phyloP scores from a whole-genome alignment of 495 filamentous ascomycete species.

The Penicillium cosmopolitanum region DNA sequence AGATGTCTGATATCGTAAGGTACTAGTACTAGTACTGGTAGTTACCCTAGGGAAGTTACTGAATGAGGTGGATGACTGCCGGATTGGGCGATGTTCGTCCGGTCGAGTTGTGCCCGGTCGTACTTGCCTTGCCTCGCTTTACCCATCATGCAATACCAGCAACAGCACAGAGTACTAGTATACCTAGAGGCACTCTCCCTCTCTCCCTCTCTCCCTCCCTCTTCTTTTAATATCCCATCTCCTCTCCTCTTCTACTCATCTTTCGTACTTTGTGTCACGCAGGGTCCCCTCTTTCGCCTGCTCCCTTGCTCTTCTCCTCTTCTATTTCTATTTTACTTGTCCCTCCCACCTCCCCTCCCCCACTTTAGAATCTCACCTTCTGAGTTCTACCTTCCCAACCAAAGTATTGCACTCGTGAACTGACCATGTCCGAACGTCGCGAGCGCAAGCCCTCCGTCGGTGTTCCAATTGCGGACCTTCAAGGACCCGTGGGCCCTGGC shows the following conservation, averaged over 20 bases:
- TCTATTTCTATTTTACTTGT: conserved; percentile 23
- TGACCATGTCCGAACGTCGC: conserved; percentile 38
- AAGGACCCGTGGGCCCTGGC: conserved; percentile 77
- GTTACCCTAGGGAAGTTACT: background rate
- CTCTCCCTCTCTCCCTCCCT: conserved; percentile 5
- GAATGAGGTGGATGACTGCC: conserved; percentile 1
- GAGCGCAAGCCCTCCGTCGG: conserved; percentile 78
- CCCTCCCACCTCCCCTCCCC: conserved; percentile 2
- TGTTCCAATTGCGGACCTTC: conserved; percentile 79
- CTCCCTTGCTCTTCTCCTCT: conserved; percentile 12
- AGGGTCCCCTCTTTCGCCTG: conserved; percentile 7
- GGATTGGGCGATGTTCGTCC: conserved; percentile 19
- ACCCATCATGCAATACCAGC: too few species aligned
- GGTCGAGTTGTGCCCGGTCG: conserved; percentile 7
- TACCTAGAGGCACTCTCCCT: too few species aligned
- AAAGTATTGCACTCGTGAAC: background rate
- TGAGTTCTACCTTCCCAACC: background rate
- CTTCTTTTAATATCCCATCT: background rate
- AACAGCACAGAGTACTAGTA: too few species aligned
- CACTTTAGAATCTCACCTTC: background rate
- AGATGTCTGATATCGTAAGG: background rate
- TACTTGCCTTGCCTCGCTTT: conserved; percentile 5
- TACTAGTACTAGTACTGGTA: too few species aligned
- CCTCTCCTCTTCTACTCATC: conserved; percentile 1
- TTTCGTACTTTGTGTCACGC: background rate